These are phyloP conservation scores for Alternaria alternata DNA, from an alignment of 2,329 filamentous ascomycete genomes.

Conservation along the genomic window DNA sequence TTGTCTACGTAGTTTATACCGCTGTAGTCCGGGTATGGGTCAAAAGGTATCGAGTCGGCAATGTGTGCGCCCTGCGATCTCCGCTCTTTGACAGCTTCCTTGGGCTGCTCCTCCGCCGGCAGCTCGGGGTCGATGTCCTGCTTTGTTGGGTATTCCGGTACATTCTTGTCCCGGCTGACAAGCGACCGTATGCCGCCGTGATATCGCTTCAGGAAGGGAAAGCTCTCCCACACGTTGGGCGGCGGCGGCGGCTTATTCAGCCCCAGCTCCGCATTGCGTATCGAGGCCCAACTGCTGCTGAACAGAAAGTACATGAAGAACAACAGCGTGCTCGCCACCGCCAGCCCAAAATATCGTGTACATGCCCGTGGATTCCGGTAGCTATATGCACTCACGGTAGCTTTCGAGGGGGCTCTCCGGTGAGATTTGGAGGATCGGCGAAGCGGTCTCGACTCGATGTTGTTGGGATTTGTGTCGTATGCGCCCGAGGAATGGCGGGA, in stretches of 20 bases:
- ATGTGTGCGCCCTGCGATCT: slow-evolving; percentile 39
- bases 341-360: slow-evolving; percentile 79
- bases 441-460: slow-evolving; percentile 33
- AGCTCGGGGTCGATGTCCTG: slow-evolving; percentile 55
- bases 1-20: slow-evolving; percentile 64
- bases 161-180: slow-evolving; percentile 70
- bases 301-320: slow-evolving; percentile 80
- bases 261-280: slow-evolving; percentile 66
- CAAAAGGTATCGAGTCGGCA: slow-evolving; percentile 58
- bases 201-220: slow-evolving; percentile 85
- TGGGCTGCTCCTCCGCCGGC: slow-evolving; percentile 33
- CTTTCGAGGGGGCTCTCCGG: slow-evolving; percentile 31
- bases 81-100: slow-evolving; percentile 42
- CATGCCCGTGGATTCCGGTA: slow-evolving; percentile 76
- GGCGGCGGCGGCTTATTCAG: slow-evolving; percentile 68
- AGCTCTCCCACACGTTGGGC: slow-evolving; percentile 83
- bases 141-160: slow-evolving; percentile 82
- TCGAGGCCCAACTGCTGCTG: slow-evolving; percentile 75
- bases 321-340: slow-evolving; percentile 72
- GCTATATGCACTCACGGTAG: slow-evolving; percentile 50
- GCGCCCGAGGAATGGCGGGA: slow-evolving; percentile 60
- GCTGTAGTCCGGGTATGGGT: slow-evolving; percentile 73
- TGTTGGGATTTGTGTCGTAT: slow-evolving; percentile 43
- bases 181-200: slow-evolving; percentile 85
- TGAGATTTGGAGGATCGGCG: slow-evolving; percentile 21